Evolutionary conservation across 371 early-diverging fungal species (phyloP), one percentile per base, ranked within the genome.

Genomic region (Mortierella polycephala): DNA sequence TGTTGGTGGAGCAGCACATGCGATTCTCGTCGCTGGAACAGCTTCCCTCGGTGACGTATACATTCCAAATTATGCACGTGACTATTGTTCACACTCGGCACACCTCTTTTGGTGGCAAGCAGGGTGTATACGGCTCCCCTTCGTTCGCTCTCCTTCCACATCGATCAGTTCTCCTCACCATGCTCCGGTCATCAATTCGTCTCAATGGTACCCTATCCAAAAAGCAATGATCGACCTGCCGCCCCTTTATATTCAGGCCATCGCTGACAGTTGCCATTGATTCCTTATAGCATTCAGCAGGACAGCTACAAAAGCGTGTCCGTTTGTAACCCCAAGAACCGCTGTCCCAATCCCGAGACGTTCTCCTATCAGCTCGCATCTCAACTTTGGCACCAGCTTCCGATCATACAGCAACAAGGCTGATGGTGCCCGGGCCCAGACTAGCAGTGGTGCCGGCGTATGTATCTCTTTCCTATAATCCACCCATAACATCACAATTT

Each of bases 351-450:
- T 30, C 30, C 30, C 4, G 30, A 30, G 30, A 30, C 30, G 30
- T 30, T 30, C 64, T 16, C 59, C 46, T 44, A 8, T 60, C 52
- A 60, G 51, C 41, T 21, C 57, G 10, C 63, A 47, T 4, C 61
- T 55, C 41, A 21, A 23, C 51, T 6, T 45, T 6, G 57, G 18
- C 20, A 8, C 21, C 42, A 18, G 12, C 16, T 0, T 45, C 30
- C 76, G 76, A 11, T 56, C 23, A 21, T 76, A 67, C 40, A 67
- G 71, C 42, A 40, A 40, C 47, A 63, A 69, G 18, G 16, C 67
- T 7, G 76, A 70, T 12, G 76, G 76, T 41, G 76, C 71, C 37
- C 71, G 76, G 50, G 61, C 71, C 20, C 76, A 76, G 41, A 47
- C 54, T 0, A 18, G 64, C 13, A 76, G 71, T 49, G 67, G 68